These are phyloP conservation scores for Mimosa pudica DNA, from an alignment of 306 rosid genomes.

Conservation along the genomic window DNA sequence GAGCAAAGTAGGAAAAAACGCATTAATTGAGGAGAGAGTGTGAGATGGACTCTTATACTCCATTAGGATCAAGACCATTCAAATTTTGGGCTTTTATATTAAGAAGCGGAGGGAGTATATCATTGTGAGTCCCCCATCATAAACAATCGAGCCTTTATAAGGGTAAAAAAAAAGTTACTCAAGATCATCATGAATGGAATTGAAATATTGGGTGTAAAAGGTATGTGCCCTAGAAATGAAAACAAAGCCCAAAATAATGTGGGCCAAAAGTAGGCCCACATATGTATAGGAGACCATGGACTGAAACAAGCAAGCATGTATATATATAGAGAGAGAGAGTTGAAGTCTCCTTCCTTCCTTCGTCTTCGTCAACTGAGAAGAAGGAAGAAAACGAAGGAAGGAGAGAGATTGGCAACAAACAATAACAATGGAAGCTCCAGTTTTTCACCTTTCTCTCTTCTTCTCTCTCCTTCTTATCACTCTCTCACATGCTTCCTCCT, in stretches of 20 bases:
- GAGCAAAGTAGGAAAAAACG: no score
- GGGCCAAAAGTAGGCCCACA: background rate
- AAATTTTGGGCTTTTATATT: no score
- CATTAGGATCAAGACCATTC: no score
- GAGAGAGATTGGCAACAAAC: no score
- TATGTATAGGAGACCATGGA: background rate
- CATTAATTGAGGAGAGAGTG: no score
- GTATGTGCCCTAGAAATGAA: background rate
- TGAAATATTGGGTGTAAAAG: background rate
- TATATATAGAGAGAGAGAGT: background rate
- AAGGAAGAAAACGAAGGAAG: background rate
- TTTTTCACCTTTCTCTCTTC: slow-evolving; percentile 41
- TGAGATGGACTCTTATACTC: no score
- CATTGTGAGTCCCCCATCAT: no score
- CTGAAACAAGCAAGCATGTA: background rate
- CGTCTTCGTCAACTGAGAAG: slow-evolving; percentile 43
- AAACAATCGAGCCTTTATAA: background rate
- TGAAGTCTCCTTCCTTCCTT: slow-evolving; percentile 23
- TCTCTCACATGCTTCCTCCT: slow-evolving; percentile 44
- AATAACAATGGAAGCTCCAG: slow-evolving; percentile 28
- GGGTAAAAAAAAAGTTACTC: background rate
- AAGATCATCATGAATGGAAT: background rate
- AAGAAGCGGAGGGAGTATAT: no score
- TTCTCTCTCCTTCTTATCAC: slow-evolving; percentile 41
- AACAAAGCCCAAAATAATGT: background rate